Base-by-base conservation (phyloP, 768 basidiomycete species). In the Tremella fuciformis region DNA sequence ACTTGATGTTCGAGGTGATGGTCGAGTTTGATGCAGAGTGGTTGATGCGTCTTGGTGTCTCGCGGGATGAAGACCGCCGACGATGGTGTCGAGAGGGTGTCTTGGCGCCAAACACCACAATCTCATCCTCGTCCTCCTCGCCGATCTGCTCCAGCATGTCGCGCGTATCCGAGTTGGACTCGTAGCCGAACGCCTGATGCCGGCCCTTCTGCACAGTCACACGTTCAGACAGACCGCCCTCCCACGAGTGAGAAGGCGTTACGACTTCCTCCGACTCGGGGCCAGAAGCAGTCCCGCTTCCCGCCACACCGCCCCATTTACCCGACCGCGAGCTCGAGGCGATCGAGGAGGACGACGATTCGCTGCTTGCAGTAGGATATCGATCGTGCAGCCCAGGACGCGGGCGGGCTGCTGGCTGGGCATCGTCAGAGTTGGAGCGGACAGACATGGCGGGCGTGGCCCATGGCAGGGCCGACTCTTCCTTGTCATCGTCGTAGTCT, bases 381-480 rank as follows among this genome's bases (percentile, higher is more conserved):
- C 64, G 51, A 2, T 67, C 49, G 48, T 57, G 62, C 13, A 37
- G 18, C 15, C 37, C 24, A 44, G 48, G 40, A 3, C 54, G 26
- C 24, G 57, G 25, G n/a, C 25, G 8, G 53, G 69, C 57, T 15
- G 55, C 59, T 1, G 70, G 66, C 21, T 67, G 64, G 13, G 58
- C 62, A 4, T 21, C 55, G 38, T 46, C 42, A 8, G n/a, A 22
- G 16, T 46, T 46, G 11, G 29, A 34, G 4, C 29, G 29, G 11
- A 11, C 29, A 18, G n/a, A 22, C 4, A 66, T 37, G 3, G 39
- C 42, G 1, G 69, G 63, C 13, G 64, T 66, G 13, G 69, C 69
- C 73, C 73, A 75, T 3, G 73, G 73, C 40, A 75, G 40, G 22
- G 65, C 69, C 24, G 73, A 75, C 18, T 44, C 63, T 25, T 54